phyloP scores from a whole-genome alignment of 257 asterid species.

The Solanum chiquidenum region DNA sequence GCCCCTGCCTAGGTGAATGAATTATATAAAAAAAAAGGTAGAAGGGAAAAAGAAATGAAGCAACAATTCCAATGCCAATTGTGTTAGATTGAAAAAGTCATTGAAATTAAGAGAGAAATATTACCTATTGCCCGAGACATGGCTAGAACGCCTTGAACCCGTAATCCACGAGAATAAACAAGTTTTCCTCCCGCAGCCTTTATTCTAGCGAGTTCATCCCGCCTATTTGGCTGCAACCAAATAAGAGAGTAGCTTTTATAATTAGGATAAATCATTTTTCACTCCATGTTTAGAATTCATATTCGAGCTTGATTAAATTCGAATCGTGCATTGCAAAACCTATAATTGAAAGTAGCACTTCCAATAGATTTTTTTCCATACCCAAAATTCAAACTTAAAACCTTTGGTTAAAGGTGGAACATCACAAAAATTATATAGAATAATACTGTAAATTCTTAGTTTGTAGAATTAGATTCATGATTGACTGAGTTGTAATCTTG shows the following conservation, averaged over 20 bases:
- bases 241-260: background rate
- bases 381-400: background rate
- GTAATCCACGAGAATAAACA: background rate
- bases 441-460: no score
- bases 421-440: background rate
- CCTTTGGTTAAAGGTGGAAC: no score
- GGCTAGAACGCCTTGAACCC: conserved; percentile 9
- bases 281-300: no score
- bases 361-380: background rate
- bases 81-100: background rate
- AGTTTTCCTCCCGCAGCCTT: conserved; percentile 3
- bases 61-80: background rate
- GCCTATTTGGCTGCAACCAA: conserved; percentile 5
- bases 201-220: conserved; percentile 4
- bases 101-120: no score
- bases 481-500: no score
- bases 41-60: background rate
- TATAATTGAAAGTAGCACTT: no score
- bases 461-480: no score
- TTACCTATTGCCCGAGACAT: conserved; percentile 17
- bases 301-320: no score
- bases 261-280: background rate
- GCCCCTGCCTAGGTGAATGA: background rate
- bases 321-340: background rate
- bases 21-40: no score